These are phyloP conservation scores for Colletotrichum chrysophilum DNA, from an alignment of 2,329 filamentous ascomycete species.

Conservation along the genomic window DNA sequence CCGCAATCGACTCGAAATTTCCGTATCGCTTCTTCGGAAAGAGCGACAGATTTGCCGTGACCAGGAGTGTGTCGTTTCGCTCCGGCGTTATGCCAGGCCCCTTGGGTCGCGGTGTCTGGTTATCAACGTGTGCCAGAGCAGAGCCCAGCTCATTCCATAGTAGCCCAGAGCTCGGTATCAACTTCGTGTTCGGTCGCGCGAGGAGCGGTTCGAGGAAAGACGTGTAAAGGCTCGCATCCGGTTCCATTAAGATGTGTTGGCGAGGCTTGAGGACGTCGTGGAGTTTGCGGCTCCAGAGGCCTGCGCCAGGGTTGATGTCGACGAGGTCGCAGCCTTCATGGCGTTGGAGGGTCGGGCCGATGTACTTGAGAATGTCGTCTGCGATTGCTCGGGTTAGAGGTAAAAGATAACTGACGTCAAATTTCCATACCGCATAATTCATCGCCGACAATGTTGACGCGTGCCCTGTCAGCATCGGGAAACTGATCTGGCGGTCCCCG, in stretches of 20 bases:
- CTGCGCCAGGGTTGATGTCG: conserved; percentile 82
- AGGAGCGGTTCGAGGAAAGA: conserved; percentile 66
- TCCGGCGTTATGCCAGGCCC: conserved; percentile 45
- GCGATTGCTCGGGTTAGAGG: not conserved
- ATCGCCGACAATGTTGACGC: not conserved
- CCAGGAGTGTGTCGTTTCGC: conserved; percentile 75
- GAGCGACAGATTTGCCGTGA: conserved; percentile 70
- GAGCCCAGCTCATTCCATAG: conserved; percentile 63
- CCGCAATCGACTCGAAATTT: conserved; percentile 60
- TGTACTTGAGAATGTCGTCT: conserved; percentile 74
- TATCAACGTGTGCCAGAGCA: conserved; percentile 58
- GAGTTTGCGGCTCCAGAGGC: conserved; percentile 79
- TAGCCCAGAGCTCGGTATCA: conserved; percentile 64
- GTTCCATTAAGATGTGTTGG: conserved; percentile 84
- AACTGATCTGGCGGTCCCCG: not conserved
- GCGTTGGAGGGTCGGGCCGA: conserved; percentile 71
- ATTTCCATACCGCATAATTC: not conserved
- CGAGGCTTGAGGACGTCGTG: conserved; percentile 78
- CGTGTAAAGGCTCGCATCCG: conserved; percentile 62
- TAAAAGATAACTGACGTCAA: not conserved
- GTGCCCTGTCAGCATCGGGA: not conserved
- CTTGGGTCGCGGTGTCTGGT: conserved; percentile 52
- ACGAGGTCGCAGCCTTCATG: conserved; percentile 84
- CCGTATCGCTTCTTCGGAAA: conserved; percentile 55
- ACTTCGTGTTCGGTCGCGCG: conserved; percentile 48